A percentile compares a stretch with the other conserved stretches of the same genome.
phyloP scores from a whole-genome alignment of 75 land plant genomes.

The Isoetes taiwanensis region DNA sequence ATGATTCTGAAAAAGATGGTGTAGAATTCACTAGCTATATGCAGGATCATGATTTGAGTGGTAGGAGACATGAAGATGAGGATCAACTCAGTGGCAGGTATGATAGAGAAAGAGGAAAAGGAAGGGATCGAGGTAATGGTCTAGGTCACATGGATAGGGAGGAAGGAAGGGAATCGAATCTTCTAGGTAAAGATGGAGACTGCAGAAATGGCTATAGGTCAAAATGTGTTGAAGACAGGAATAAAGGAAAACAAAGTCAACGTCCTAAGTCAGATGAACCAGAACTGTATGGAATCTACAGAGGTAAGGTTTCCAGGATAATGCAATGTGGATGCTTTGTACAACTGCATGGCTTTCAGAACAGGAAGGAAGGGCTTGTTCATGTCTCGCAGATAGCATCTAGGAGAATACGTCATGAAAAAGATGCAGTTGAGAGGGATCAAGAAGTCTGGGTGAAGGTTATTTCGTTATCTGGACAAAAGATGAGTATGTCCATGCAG shows the following conservation, averaged over 20 bases:
- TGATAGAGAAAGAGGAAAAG: slow-evolving; percentile 1
- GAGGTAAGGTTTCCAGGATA: slow-evolving; percentile 66
- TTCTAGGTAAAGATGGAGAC: slow-evolving; percentile 7
- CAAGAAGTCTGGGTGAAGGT: slow-evolving; percentile 82
- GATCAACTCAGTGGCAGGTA: slow-evolving; percentile 5
- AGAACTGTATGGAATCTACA: slow-evolving; percentile 64
- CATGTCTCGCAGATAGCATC: slow-evolving; percentile 80
- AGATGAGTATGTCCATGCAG: slow-evolving; percentile 75
- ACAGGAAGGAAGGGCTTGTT: slow-evolving; percentile 86
- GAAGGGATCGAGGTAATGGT: slow-evolving; percentile 6
- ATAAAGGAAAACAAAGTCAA: slow-evolving; percentile 7
- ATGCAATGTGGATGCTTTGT: slow-evolving; percentile 91
- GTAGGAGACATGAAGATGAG: too few relatives aligned
- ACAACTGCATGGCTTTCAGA: slow-evolving; percentile 52
- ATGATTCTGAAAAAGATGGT: not conserved
- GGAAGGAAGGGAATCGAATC: slow-evolving; percentile 1
- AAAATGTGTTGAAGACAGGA: not conserved
- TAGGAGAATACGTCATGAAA: slow-evolving; percentile 51
- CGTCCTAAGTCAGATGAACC: slow-evolving; percentile 14
- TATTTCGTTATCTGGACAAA: slow-evolving; percentile 64
- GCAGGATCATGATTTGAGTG: too few relatives aligned
- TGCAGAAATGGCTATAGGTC: slow-evolving; percentile 12
- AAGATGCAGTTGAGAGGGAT: slow-evolving; percentile 62
- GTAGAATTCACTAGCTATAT: too few relatives aligned
- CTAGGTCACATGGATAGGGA: slow-evolving; percentile 9